phyloP scores from a whole-genome alignment of 2,329 filamentous ascomycete genomes.

The Fusarium multiceps region DNA sequence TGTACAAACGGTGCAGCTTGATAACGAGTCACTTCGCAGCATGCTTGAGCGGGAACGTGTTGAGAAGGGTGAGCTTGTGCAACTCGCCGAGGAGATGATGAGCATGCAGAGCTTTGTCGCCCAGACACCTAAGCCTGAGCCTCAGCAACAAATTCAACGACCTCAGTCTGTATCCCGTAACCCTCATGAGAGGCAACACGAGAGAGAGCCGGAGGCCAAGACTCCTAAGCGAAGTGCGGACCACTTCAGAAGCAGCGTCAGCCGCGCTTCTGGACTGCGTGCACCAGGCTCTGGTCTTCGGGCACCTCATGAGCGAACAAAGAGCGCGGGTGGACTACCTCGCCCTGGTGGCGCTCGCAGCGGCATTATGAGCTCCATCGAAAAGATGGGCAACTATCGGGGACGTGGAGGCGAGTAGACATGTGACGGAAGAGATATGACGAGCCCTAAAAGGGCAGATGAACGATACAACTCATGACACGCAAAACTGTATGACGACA shows the following conservation, averaged over 20 bases:
- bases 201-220: conserved; percentile 47
- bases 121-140: conserved; percentile 39
- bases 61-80: conserved; percentile 86
- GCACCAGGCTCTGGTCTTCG: conserved; percentile 66
- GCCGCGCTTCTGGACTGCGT: conserved; percentile 67
- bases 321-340: conserved; percentile 59
- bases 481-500: conserved; percentile 40
- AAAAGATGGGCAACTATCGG: conserved; percentile 81
- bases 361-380: conserved; percentile 85
- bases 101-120: conserved; percentile 67
- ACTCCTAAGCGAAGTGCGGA: conserved; percentile 49
- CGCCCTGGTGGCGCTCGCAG: conserved; percentile 67
- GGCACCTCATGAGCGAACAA: conserved; percentile 58
- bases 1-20: conserved; percentile 73
- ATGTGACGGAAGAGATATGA: conserved; percentile 5
- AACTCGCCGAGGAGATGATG: conserved; percentile 87
- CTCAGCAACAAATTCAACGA: conserved; percentile 41
- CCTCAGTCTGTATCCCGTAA: conserved; percentile 39
- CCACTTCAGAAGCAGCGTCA: conserved; percentile 60
- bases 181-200: conserved; percentile 35
- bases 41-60: conserved; percentile 80
- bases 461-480: conserved; percentile 40
- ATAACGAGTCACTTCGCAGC: conserved; percentile 73
- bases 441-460: conserved; percentile 22
- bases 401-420: conserved; percentile 52